These are phyloP conservation scores for Vaccinium darrowii DNA, from an alignment of 148 eudicot species.

Conservation along the genomic window DNA sequence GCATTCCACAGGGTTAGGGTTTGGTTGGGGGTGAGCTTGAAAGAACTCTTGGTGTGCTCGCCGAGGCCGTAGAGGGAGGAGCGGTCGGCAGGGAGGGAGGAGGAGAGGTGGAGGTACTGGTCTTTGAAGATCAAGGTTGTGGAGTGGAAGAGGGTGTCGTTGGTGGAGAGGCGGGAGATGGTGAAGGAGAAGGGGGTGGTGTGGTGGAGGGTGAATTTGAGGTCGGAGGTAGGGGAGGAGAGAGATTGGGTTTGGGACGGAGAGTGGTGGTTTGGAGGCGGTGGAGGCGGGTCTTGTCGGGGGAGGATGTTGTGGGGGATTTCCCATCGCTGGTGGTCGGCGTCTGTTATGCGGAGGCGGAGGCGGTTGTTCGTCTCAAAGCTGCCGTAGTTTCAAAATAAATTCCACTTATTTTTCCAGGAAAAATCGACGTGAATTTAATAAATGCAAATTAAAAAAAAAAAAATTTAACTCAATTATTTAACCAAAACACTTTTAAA, in stretches of 20 bases:
- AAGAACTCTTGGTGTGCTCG: constrained; percentile 64
- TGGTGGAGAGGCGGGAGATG: constrained; percentile 56
- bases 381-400: constrained; percentile 27
- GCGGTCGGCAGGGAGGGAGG: constrained; percentile 46
- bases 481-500: too few species aligned
- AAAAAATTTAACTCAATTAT: too few species aligned
- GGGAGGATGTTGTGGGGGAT: constrained; percentile 41
- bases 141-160: constrained; percentile 51
- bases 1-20: constrained; percentile 74
- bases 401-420: too few species aligned
- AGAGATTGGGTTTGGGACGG: neutral
- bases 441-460: too few species aligned
- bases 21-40: constrained; percentile 55
- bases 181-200: constrained; percentile 73
- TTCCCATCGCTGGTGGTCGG: constrained; percentile 59
- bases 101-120: constrained; percentile 67
- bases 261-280: constrained; percentile 11
- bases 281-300: constrained; percentile 21
- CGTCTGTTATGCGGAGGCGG: constrained; percentile 59
- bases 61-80: constrained; percentile 82
- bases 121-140: constrained; percentile 64
- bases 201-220: constrained; percentile 58
- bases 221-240: constrained; percentile 53
- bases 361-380: constrained; percentile 50
- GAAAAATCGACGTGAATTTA: too few species aligned